A percentile compares a stretch with the other conserved stretches of the same genome.
phyloP scores from a whole-genome alignment of 1,284 basidiomycete species.

The Abortiporus biennis region DNA sequence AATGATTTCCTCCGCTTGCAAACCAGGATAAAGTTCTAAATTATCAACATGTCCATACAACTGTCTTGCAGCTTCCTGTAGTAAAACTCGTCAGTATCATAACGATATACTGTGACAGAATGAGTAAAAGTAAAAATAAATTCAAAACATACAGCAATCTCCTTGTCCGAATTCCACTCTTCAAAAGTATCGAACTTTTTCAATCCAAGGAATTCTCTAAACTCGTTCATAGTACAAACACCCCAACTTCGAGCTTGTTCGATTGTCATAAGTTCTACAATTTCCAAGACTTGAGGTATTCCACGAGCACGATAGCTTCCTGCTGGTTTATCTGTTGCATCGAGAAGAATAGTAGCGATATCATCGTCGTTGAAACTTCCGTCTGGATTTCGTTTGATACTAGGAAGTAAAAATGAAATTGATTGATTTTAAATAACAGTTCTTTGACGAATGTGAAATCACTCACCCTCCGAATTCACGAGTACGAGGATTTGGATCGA shows the following conservation, averaged over 20 bases:
- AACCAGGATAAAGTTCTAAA: constrained; percentile 66
- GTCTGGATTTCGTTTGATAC: constrained; percentile 44
- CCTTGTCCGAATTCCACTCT: constrained; percentile 73
- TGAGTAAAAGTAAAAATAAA: no score
- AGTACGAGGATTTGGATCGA: constrained; percentile 32
- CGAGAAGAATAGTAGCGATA: constrained; percentile 58
- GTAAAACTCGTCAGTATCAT: background rate
- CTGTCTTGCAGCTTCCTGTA: constrained; percentile 41
- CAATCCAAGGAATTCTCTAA: constrained; percentile 51
- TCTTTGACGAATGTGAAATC: background rate
- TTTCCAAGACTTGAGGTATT: constrained; percentile 58
- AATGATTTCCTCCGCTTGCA: constrained; percentile 58
- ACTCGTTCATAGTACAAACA: constrained; percentile 67
- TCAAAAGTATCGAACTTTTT: constrained; percentile 54
- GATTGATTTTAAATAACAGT: constrained; percentile 7
- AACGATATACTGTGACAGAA: background rate
- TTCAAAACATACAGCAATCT: constrained; percentile 43
- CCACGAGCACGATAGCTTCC: constrained; percentile 72
- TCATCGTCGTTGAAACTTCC: constrained; percentile 67
- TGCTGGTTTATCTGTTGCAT: constrained; percentile 61
- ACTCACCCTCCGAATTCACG: constrained; percentile 53
- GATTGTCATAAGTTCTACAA: constrained; percentile 72
- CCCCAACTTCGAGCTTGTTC: constrained; percentile 69
- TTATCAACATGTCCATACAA: constrained; percentile 74
- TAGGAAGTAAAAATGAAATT: no score